phyloP scores from a whole-genome alignment of 768 basidiomycete genomes.

The Lentinula edodes region DNA sequence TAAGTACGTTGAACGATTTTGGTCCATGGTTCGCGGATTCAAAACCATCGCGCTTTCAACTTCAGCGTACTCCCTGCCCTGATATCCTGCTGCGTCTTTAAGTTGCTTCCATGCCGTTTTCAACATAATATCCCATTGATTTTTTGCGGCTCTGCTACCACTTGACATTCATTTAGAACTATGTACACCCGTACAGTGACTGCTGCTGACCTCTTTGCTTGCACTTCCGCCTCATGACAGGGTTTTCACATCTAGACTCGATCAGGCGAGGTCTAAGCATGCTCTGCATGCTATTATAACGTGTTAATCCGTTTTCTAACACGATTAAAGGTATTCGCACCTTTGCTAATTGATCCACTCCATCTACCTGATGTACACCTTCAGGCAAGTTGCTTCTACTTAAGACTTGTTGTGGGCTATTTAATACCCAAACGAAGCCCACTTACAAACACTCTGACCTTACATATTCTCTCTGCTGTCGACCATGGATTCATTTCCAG shows the following conservation, averaged over 20 bases:
- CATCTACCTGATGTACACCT: neutral
- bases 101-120: no score
- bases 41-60: no score
- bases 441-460: neutral
- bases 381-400: neutral
- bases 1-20: no score
- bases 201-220: neutral
- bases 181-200: neutral
- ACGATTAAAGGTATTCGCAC: neutral
- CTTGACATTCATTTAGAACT: no score
- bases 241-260: neutral
- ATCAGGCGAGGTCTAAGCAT: neutral
- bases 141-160: no score
- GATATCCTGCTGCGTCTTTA: no score
- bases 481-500: slow-evolving; percentile 1
- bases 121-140: no score
- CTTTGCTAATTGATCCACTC: neutral
- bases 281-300: neutral
- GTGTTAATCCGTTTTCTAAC: neutral
- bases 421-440: neutral
- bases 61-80: no score
- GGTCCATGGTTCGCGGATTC: no score
- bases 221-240: no score
- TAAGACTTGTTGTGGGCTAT: neutral
- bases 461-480: neutral